These are phyloP conservation scores for Geotrichum carabidarum DNA, from an alignment of 1,139 yeast species.

Conservation along the genomic window DNA sequence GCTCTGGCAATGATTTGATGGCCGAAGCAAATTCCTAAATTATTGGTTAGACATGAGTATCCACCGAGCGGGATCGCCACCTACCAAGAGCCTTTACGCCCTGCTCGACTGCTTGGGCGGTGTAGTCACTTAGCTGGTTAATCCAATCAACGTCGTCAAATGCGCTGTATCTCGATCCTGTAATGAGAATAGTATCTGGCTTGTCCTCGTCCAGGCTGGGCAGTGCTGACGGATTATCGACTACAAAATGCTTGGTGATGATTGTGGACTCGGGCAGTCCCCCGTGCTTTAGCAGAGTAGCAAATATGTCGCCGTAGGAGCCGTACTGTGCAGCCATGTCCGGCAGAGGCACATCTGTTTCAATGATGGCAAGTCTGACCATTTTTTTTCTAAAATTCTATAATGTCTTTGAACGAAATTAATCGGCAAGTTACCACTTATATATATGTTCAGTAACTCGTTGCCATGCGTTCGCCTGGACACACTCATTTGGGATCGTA, in stretches of 20 bases:
- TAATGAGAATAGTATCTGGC: conserved; percentile 49
- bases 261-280: conserved; percentile 24
- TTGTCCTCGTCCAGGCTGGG: conserved; percentile 38
- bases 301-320: conserved; percentile 36
- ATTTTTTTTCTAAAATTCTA: background rate
- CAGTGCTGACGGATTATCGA: conserved; percentile 34
- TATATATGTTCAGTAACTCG: no score
- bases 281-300: conserved; percentile 29
- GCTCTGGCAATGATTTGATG: conserved; percentile 6
- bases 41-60: background rate
- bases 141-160: conserved; percentile 55
- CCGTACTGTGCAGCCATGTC: conserved; percentile 27
- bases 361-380: conserved; percentile 28
- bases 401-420: background rate
- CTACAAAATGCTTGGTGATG: conserved; percentile 45
- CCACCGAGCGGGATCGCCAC: background rate
- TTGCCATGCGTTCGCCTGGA: no score
- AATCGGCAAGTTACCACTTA: no score
- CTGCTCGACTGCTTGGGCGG: background rate
- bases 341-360: conserved; percentile 32
- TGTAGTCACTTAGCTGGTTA: conserved; percentile 35
- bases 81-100: background rate
- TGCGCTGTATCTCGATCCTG: conserved; percentile 62
- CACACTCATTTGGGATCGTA: no score
- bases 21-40: conserved; percentile 2